Evolutionary conservation across 1,284 basidiomycete genomes (phyloP).

Genomic region (Irpex rosettiformis): DNA sequence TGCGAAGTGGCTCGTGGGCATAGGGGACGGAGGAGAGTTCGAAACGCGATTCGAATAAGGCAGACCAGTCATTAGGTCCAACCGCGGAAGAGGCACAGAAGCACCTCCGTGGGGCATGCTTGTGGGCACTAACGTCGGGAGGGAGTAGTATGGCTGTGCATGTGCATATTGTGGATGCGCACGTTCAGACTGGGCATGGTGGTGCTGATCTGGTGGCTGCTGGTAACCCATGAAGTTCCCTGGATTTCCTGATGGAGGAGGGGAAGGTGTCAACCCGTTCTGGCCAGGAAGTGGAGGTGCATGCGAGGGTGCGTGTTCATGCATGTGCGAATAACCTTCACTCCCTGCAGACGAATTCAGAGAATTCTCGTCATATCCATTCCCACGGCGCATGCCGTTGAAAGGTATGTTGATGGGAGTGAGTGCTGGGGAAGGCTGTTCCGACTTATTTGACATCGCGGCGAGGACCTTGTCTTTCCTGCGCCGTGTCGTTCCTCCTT

Average conservation of each 20-base stretch:
- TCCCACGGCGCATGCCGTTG: slow-evolving; percentile 31
- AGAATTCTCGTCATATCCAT: slow-evolving; percentile 47
- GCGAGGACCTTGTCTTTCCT: slow-evolving; percentile 41
- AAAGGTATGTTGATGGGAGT: slow-evolving; percentile 37
- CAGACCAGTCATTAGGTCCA: slow-evolving; percentile 29
- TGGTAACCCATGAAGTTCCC: not conserved
- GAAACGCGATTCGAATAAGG: slow-evolving; percentile 34
- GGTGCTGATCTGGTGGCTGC: slow-evolving; percentile 3
- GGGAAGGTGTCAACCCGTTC: slow-evolving; percentile 49
- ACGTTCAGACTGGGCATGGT: not conserved
- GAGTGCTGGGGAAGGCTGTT: slow-evolving; percentile 34
- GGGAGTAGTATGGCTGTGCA: slow-evolving; percentile 9
- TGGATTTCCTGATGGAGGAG: slow-evolving; percentile 38
- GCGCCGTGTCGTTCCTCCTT: slow-evolving; percentile 48
- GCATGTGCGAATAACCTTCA: slow-evolving; percentile 46
- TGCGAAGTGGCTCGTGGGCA: slow-evolving; percentile 28
- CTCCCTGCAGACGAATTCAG: slow-evolving; percentile 36
- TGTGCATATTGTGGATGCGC: not conserved
- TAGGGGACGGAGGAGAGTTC: slow-evolving; percentile 36
- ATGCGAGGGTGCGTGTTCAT: slow-evolving; percentile 55
- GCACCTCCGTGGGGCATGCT: slow-evolving; percentile 17
- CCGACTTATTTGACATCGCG: slow-evolving; percentile 30
- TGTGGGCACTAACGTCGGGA: slow-evolving; percentile 13
- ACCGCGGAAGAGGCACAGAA: slow-evolving; percentile 22
- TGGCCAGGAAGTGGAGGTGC: slow-evolving; percentile 35